phyloP scores from a whole-genome alignment of 768 basidiomycete genomes.

The Rhodocollybia butyracea region DNA sequence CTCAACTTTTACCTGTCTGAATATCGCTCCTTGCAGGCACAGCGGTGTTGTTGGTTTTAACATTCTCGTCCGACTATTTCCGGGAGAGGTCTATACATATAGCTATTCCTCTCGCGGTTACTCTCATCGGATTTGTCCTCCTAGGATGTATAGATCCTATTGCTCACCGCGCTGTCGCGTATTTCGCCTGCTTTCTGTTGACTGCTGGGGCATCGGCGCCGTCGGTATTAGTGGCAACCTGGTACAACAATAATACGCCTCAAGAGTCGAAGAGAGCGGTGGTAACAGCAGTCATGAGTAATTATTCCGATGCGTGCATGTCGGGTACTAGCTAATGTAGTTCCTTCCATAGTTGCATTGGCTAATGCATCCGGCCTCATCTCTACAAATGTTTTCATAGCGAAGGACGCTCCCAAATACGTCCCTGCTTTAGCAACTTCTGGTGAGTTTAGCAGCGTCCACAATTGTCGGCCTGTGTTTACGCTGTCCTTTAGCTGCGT shows the following conservation, averaged over 20 bases:
- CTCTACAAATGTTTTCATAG: slow-evolving; percentile 49
- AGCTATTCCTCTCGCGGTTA: slow-evolving; percentile 38
- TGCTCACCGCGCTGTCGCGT: slow-evolving; percentile 38
- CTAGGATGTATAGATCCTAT: slow-evolving; percentile 43
- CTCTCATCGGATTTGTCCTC: slow-evolving; percentile 38
- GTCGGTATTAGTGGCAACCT: slow-evolving; percentile 41
- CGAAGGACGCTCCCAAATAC: slow-evolving; percentile 48
- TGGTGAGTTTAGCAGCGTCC: slow-evolving; percentile 21
- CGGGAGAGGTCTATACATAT: slow-evolving; percentile 48
- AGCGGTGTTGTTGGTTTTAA: slow-evolving; percentile 39
- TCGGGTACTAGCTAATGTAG: not conserved
- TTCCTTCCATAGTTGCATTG: slow-evolving; percentile 33
- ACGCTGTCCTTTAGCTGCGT: slow-evolving; percentile 30
- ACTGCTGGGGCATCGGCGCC: slow-evolving; percentile 49
- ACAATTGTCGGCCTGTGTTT: not conserved
- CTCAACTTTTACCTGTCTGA: not conserved
- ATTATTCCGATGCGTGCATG: not conserved
- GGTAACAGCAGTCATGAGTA: slow-evolving; percentile 50
- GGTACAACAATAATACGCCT: slow-evolving; percentile 50
- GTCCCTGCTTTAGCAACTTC: slow-evolving; percentile 46
- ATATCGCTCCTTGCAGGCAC: slow-evolving; percentile 18
- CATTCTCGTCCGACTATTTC: slow-evolving; percentile 51
- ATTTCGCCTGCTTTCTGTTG: slow-evolving; percentile 54
- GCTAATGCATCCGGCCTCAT: slow-evolving; percentile 48
- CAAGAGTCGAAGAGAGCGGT: slow-evolving; percentile 46